phyloP scores from a whole-genome alignment of 179 eudicot species.

The Camellia oleifera region DNA sequence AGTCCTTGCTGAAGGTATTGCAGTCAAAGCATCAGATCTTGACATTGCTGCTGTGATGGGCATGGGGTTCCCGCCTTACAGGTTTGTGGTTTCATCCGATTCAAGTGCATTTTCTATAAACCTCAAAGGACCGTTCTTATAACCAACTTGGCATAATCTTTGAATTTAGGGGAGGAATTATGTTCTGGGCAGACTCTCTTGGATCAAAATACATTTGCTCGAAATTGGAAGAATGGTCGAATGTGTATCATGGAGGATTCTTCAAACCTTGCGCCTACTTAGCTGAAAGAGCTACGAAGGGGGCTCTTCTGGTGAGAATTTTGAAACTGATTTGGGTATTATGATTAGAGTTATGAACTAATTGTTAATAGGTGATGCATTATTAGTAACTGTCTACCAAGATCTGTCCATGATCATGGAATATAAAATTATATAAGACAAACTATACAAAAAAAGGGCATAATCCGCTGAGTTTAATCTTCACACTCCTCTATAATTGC shows the following conservation, averaged over 20 bases:
- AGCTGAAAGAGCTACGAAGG: conserved; percentile 79
- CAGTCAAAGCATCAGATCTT: conserved; percentile 84
- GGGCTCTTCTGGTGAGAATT: conserved; percentile 67
- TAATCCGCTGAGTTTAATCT: background rate
- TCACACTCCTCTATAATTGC: background rate
- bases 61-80: conserved; percentile 97
- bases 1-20: conserved; percentile 85
- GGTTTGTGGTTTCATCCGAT: conserved; percentile 38
- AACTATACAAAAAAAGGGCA: background rate
- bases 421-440: too few relatives aligned
- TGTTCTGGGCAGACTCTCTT: conserved; percentile 84
- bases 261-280: conserved; percentile 83
- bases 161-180: conserved; percentile 65
- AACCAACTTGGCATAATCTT: background rate
- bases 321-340: background rate
- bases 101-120: background rate
- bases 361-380: background rate
- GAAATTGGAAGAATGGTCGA: conserved; percentile 77
- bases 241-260: conserved; percentile 54
- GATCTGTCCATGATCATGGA: background rate
- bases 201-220: conserved; percentile 80
- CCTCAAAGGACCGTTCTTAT: background rate
- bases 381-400: background rate
- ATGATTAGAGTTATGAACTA: background rate
- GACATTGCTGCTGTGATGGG: conserved; percentile 92